Percentiles rank a stretch among this genome's conserved stretches.
Conservation (phyloP, 371 early-diverging fungal species). For the Mycotypha africana region DNA sequence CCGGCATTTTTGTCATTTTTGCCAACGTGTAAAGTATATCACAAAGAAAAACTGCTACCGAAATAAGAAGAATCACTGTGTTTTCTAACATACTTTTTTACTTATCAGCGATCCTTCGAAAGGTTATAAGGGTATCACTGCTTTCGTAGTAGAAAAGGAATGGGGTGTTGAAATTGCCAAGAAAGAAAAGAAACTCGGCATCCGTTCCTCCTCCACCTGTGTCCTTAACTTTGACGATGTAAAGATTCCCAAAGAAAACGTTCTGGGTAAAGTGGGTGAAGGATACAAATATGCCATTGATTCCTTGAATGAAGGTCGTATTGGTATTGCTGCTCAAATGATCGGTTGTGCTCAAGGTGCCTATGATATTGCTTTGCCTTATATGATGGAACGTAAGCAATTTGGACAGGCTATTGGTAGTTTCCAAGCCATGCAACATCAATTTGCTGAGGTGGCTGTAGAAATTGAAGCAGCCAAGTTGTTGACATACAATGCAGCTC, state of each 20-base stretch:
- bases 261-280: constrained; percentile 90
- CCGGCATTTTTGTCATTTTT: constrained; percentile 94
- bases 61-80: neutral
- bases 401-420: constrained; percentile 83
- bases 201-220: constrained; percentile 94
- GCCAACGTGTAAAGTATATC: constrained; percentile 71
- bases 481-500: constrained; percentile 96
- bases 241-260: constrained; percentile 79
- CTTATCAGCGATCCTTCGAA: constrained; percentile 66
- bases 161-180: constrained; percentile 93
- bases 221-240: constrained; percentile 91
- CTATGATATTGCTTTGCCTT: constrained; percentile 85
- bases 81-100: neutral
- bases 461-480: constrained; percentile 96
- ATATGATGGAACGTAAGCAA: constrained; percentile 93
- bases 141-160: constrained; percentile 93
- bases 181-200: constrained; percentile 96
- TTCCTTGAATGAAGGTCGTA: constrained; percentile 97
- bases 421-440: constrained; percentile 97
- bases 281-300: constrained; percentile 99
- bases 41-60: no score
- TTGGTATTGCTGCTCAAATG: constrained; percentile 98
- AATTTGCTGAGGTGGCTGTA: constrained; percentile 91
- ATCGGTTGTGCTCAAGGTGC: constrained; percentile 95
- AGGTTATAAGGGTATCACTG: constrained; percentile 98